Evolutionary conservation across 2,329 filamentous ascomycete species (phyloP).

Genomic region (Fusarium oligoseptatum): DNA sequence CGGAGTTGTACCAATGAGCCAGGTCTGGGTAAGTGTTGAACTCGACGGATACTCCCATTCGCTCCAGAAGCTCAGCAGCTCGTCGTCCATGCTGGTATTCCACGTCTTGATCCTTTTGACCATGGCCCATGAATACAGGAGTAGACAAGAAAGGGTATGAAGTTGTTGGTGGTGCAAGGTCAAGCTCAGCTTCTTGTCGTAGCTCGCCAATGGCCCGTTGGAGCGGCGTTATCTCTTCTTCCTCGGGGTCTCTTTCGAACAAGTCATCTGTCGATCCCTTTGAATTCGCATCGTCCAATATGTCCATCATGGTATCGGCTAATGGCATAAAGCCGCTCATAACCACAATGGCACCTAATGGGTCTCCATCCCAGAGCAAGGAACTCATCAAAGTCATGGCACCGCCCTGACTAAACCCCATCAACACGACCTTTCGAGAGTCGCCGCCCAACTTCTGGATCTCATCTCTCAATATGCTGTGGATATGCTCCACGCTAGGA

Average conservation of each 20-base stretch:
- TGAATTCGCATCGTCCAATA: constrained; percentile 15
- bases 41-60: constrained; percentile 51
- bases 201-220: constrained; percentile 44
- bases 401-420: constrained; percentile 68
- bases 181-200: constrained; percentile 47
- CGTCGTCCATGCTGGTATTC: constrained; percentile 51
- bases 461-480: constrained; percentile 54
- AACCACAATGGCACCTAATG: constrained; percentile 55
- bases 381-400: constrained; percentile 59
- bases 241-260: constrained; percentile 31
- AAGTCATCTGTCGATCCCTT: constrained; percentile 27
- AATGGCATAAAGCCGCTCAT: constrained; percentile 64
- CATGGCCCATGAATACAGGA: constrained; percentile 62
- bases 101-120: constrained; percentile 58
- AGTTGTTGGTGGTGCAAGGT: not conserved
- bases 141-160: constrained; percentile 43
- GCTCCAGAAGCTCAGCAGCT: constrained; percentile 50
- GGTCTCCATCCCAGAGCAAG: constrained; percentile 58
- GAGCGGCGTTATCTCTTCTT: constrained; percentile 25
- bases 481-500: constrained; percentile 57
- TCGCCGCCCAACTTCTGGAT: constrained; percentile 51
- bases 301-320: constrained; percentile 46
- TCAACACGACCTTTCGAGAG: constrained; percentile 57
- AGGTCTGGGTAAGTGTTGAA: constrained; percentile 57
- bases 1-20: constrained; percentile 60